These are phyloP conservation scores for Plantago rigida DNA, from an alignment of 305 asterid species.

Conservation along the genomic window DNA sequence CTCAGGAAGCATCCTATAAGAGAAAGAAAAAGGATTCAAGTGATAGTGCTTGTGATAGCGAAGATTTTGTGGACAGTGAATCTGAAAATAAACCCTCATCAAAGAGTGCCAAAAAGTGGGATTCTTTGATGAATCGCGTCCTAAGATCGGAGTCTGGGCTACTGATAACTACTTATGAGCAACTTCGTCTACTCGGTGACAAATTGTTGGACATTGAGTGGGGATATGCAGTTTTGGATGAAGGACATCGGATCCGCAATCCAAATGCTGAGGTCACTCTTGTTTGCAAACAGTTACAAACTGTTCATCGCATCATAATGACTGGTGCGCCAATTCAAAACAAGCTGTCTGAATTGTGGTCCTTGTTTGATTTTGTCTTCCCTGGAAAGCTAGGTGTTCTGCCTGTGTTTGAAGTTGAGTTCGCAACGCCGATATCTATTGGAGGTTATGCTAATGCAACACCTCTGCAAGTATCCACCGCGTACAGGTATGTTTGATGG, in stretches of 20 bases:
- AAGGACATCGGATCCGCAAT: conserved; percentile 94
- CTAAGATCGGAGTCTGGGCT: conserved; percentile 74
- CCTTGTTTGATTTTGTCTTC: conserved; percentile 91
- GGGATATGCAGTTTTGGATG: conserved; percentile 92
- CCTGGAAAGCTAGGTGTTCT: conserved; percentile 94
- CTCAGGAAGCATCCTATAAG: conserved; percentile 41
- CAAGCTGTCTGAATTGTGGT: conserved; percentile 86
- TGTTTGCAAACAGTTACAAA: conserved; percentile 92
- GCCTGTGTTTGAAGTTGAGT: conserved; percentile 94
- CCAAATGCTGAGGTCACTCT: conserved; percentile 93
- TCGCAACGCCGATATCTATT: conserved; percentile 92
- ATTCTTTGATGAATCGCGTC: conserved; percentile 62
- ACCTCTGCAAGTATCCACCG: conserved; percentile 89
- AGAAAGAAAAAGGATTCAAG: conserved; percentile 45
- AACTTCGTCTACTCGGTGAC: conserved; percentile 72
- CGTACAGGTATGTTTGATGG: conserved; percentile 57
- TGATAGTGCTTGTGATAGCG: conserved; percentile 64
- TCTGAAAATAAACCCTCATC: conserved; percentile 41
- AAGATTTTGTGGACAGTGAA: conserved; percentile 48
- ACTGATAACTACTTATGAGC: conserved; percentile 86
- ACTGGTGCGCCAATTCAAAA: conserved; percentile 88
- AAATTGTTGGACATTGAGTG: conserved; percentile 78
- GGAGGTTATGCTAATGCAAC: conserved; percentile 96
- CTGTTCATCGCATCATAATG: conserved; percentile 91
- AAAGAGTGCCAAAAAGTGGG: conserved; percentile 60